phyloP scores from a whole-genome alignment of 306 rosid genomes.

The Abrus pulchellus region DNA sequence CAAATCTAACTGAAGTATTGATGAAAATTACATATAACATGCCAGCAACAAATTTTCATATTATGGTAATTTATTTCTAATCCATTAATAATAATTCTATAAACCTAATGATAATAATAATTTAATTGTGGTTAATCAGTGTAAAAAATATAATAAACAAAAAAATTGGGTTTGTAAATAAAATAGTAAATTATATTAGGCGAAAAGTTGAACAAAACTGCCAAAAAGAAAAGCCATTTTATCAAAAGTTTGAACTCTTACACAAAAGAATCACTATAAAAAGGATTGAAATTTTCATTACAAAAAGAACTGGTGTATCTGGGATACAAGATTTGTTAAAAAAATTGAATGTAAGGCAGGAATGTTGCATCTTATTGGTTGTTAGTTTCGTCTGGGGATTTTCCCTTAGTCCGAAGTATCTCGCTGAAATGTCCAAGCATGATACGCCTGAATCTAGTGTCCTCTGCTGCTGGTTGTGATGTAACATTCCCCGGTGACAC shows the following conservation, averaged over 20 bases:
- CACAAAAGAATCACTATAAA: not conserved
- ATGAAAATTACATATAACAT: too few relatives aligned
- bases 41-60: too few relatives aligned
- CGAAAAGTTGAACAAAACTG: not conserved
- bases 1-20: too few relatives aligned
- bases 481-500: conserved; percentile 56
- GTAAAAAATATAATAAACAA: too few relatives aligned
- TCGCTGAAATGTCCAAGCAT: conserved; percentile 92
- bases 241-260: conserved; percentile 3
- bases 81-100: too few relatives aligned
- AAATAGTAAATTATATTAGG: too few relatives aligned
- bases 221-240: not conserved
- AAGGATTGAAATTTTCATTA: not conserved
- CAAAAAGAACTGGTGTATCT: not conserved
- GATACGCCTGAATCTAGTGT: conserved; percentile 87
- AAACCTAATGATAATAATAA: too few relatives aligned
- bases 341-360: not conserved
- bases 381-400: conserved; percentile 68
- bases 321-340: not conserved
- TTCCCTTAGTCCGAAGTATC: conserved; percentile 80
- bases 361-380: conserved; percentile 49
- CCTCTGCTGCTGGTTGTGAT: conserved; percentile 55
- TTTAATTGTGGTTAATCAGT: too few relatives aligned
- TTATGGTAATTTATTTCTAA: too few relatives aligned
- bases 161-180: too few relatives aligned